Base-by-base conservation (phyloP, 192 early-diverging fungal genomes). In the Jimgerdemannia flammicorona region DNA sequence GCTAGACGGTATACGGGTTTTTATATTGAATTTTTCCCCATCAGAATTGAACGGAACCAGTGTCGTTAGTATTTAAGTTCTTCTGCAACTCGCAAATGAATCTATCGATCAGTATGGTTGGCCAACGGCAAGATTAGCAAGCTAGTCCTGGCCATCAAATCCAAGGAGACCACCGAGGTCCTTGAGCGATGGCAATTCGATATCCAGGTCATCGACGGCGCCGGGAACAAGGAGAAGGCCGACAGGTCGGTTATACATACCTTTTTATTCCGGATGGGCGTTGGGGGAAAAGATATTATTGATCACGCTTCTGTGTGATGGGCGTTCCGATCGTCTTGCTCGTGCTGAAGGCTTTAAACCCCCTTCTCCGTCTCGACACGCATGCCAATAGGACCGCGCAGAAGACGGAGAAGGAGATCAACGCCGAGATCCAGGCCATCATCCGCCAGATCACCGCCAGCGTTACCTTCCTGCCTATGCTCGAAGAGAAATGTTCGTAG, bases 131-230 rank as follows among this genome's bases (percentile, higher is more conserved):
- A 90, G 66, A 91, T 98, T 43, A 90, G 86, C 75, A 96, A 93
- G 71, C 82, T 99, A 44, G 94, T 99, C 7, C 78, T 99, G 68
- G 95, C 93, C 0, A 91, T 99, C 43, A 92, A 93, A 71, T 91
- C 92, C n/a, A 89, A 90, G 67, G 93, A 95, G 39, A 93, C 93
- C 2, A 83, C 91, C 3, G 90, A 96, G 73, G 92, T 92, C 9
- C 70, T 97, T 3, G 96, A 98, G 81, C 90, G 96, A 64, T 98
- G 96, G 97, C 93, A 97, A 75, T 99, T 99, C 81, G 94, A 97
- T 83, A 87, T 97, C 44, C 85, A 93, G 40, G 76, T 94, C n/a
- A 87, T 89, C 29, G 81, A 87, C 49, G 84, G 91, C 4, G 49
- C 78, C 4, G 74, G 72, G 18, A 54, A n/a, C 19, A 18, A 64